Evolutionary conservation across 805 yeast genomes (phyloP), one percentile per base, ranked within the genome.

Genomic region (Kluyveromyces dobzhanskii): DNA sequence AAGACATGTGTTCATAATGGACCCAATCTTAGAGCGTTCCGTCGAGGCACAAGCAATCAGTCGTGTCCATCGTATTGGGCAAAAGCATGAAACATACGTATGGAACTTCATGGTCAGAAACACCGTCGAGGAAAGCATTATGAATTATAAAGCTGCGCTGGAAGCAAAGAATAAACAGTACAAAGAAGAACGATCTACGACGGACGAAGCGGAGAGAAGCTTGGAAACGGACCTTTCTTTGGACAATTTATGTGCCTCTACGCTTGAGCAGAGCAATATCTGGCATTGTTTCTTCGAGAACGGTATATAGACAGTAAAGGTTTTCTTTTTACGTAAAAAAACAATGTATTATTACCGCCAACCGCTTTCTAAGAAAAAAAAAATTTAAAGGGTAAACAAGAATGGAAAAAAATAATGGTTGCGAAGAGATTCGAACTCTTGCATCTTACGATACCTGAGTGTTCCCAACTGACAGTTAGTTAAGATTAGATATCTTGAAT

Each of bases 61-160:
- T 35, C 72, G 98, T 45, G 78, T 92, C 30, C 95, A 90, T 55
- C 66, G 98, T 45, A 88, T 90, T 54, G 98, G 98, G 0, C 98
- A 92, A 59, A 71, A 69, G 3, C 65, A 70, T 32, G 77, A 75
- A n/a, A 92, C 98, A 0, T 81, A 79, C 1, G 94, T 90, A 1
- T 92, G 97, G 96, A 80, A 83, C 75, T 87, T 90, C 63, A 78
- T 83, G 17, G 81, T 88, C 41, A 75, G 73, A 40, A 78, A 80
- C 30, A 78, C 95, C 0, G 94, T 92, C 12, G 98, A 92, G 57
- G 95, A 90, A 54, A 80, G 85, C 32, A 84, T 92, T 34, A 74
- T 85, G 24, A 52, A 44, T 23, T 59, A 59, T 35, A 61, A 59
- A 38, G 47, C 57, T 18, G 40, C 44, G 3, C 32, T 61, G 18